phyloP scores from a whole-genome alignment of 352 stramenopile genomes.

The Globisporangium canariense region DNA sequence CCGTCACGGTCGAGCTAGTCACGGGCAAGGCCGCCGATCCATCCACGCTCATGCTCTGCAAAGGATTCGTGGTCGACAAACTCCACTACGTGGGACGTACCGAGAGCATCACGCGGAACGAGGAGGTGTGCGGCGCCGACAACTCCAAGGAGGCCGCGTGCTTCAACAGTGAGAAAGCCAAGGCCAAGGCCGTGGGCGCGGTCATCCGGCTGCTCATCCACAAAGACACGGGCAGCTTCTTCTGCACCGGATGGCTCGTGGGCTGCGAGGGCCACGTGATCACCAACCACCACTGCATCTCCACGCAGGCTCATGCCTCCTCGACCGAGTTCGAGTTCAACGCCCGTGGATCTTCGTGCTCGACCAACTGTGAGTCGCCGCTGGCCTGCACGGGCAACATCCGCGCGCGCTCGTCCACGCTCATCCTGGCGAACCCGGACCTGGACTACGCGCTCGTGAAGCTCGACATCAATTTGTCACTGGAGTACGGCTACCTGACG shows the following conservation, averaged over 20 bases:
- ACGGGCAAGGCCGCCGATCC: conserved; percentile 21
- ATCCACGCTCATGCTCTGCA: conserved; percentile 25
- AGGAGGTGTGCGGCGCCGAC: conserved; percentile 60
- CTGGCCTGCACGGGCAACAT: conserved; percentile 38
- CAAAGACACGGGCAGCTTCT: conserved; percentile 46
- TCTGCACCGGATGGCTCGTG: conserved; percentile 74
- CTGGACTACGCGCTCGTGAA: conserved; percentile 75
- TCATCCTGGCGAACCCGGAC: conserved; percentile 33
- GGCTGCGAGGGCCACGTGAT: conserved; percentile 74
- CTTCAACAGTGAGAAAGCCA: conserved; percentile 22
- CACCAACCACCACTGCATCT: conserved; percentile 83
- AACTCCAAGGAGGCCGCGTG: conserved; percentile 63
- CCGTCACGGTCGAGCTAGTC: conserved; percentile 51
- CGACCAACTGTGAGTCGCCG: conserved; percentile 26
- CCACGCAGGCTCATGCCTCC: conserved; percentile 34
- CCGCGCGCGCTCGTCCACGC: conserved; percentile 22
- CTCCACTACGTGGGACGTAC: conserved; percentile 31
- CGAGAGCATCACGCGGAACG: conserved; percentile 18
- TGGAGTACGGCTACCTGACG: conserved; percentile 52
- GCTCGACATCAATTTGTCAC: conserved; percentile 44
- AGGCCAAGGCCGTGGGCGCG: conserved; percentile 29
- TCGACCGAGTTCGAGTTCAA: conserved; percentile 71
- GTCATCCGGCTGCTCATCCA: conserved; percentile 64
- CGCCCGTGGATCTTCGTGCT: conserved; percentile 39
- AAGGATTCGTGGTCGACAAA: conserved; percentile 50